Percentiles rank a stretch among this genome's conserved stretches.
phyloP scores from a whole-genome alignment of 1,284 basidiomycete species.

The Moniliella sp. region DNA sequence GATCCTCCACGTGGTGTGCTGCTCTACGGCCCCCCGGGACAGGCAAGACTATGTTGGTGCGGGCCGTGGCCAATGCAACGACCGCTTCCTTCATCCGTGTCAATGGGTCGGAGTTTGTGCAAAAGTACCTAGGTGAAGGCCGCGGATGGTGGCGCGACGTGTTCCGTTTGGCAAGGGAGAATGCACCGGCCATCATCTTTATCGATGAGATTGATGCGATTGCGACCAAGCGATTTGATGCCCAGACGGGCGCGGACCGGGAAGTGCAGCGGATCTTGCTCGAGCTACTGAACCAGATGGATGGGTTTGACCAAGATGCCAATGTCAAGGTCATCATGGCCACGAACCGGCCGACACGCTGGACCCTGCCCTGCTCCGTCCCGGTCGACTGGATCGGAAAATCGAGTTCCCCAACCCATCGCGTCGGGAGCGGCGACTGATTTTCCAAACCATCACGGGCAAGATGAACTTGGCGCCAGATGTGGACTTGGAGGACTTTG shows the following conservation, averaged over 20 bases:
- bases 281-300: slow-evolving; percentile 76
- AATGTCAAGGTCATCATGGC: slow-evolving; percentile 90
- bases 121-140: slow-evolving; percentile 86
- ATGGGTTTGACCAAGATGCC: slow-evolving; percentile 64
- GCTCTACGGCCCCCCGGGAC: slow-evolving; percentile 32
- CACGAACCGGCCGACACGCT: slow-evolving; percentile 86
- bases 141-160: slow-evolving; percentile 70
- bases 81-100: slow-evolving; percentile 37
- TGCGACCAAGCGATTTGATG: slow-evolving; percentile 62
- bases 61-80: slow-evolving; percentile 22
- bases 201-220: slow-evolving; percentile 91
- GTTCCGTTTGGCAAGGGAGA: slow-evolving; percentile 58
- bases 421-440: slow-evolving; percentile 57
- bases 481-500: slow-evolving; percentile 51
- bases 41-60: slow-evolving; percentile 31
- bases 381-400: slow-evolving; percentile 84
- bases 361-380: slow-evolving; percentile 76
- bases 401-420: slow-evolving; percentile 82
- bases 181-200: slow-evolving; percentile 63
- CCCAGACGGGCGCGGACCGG: slow-evolving; percentile 43
- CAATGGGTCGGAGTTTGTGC: slow-evolving; percentile 81
- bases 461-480: slow-evolving; percentile 70
- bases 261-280: slow-evolving; percentile 93
- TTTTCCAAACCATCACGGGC: slow-evolving; percentile 50
- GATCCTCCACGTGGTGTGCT: slow-evolving; percentile 28